Evolutionary conservation across 2,329 filamentous ascomycete genomes (phyloP).

Genomic region (Aspergillus quadrilineatus): DNA sequence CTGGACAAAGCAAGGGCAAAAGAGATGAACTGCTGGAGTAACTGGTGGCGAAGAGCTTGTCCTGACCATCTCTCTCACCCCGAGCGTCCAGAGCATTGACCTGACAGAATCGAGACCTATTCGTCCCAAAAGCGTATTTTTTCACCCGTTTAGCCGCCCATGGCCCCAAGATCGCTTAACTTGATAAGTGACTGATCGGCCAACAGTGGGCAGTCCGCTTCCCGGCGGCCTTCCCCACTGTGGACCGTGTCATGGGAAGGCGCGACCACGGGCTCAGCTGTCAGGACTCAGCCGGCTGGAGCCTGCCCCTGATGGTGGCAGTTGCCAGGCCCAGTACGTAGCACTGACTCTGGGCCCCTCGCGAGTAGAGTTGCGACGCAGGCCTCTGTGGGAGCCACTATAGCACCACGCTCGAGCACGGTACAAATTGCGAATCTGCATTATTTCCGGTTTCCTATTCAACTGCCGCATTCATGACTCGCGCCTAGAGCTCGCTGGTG

Average conservation of each 20-base stretch:
- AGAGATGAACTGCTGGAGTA: background rate
- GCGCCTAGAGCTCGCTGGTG: background rate
- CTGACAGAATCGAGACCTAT: background rate
- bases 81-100: background rate
- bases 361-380: background rate
- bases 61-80: background rate
- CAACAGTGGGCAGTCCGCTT: background rate
- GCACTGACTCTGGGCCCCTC: background rate
- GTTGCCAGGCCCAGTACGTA: background rate
- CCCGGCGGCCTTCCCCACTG: background rate
- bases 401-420: background rate
- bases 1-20: background rate
- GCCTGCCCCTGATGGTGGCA: constrained; percentile 1
- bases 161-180: constrained; percentile 1
- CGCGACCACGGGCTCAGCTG: background rate
- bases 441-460: background rate
- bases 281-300: background rate
- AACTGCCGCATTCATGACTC: background rate
- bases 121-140: background rate
- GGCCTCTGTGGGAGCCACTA: background rate
- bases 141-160: constrained; percentile 1
- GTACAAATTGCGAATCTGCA: background rate
- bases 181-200: constrained; percentile 12
- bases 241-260: constrained; percentile 7
- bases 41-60: background rate